These are phyloP conservation scores for Avena atlantica DNA, from an alignment of 176 grass and related monocot species.

Conservation along the genomic window DNA sequence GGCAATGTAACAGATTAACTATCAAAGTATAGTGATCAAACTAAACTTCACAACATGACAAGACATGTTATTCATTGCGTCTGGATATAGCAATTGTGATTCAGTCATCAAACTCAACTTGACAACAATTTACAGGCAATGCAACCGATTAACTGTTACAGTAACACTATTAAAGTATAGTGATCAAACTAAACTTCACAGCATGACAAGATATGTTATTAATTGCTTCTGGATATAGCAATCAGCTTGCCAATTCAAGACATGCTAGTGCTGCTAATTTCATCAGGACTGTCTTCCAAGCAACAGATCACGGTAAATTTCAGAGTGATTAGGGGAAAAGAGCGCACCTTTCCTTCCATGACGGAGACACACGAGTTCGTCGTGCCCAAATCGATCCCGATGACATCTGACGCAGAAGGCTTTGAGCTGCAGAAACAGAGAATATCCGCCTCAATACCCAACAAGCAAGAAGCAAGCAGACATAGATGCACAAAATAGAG, in stretches of 20 bases:
- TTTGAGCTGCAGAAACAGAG: constrained; percentile 62
- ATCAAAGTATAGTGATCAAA: neutral
- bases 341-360: constrained; percentile 77
- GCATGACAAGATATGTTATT: neutral
- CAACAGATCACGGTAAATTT: neutral
- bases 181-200: neutral
- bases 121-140: neutral
- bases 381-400: constrained; percentile 95
- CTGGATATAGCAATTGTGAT: neutral
- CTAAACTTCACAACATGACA: neutral
- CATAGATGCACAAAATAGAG: neutral
- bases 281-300: neutral
- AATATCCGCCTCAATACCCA: neutral
- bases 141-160: too few species aligned
- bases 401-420: constrained; percentile 69
- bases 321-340: neutral
- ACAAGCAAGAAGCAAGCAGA: neutral
- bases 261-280: too few species aligned
- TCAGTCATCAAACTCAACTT: neutral
- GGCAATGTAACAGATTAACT: neutral
- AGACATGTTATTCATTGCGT: neutral
- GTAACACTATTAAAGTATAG: neutral
- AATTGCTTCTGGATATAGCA: neutral
- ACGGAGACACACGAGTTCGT: constrained; percentile 73
- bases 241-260: too few species aligned